Conservation (phyloP, 805 yeast genomes). For the Schizosaccharomyces osmophilus region DNA sequence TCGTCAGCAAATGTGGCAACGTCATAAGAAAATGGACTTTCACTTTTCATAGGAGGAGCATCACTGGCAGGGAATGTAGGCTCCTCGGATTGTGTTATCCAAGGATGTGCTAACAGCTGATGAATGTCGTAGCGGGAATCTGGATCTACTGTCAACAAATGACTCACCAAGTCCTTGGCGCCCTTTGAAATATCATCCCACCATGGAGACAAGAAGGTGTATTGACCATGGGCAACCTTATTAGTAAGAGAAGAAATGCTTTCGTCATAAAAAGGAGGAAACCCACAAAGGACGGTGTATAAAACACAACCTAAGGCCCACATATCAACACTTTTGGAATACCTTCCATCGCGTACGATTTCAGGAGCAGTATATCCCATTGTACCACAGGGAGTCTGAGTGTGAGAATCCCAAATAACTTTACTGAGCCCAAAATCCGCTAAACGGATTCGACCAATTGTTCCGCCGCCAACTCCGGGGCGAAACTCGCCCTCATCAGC, state of each 20-base stretch:
- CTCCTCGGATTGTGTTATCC: constrained; percentile 26
- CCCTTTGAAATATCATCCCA: constrained; percentile 58
- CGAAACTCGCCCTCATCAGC: constrained; percentile 69
- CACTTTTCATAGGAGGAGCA: constrained; percentile 6
- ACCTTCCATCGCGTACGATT: constrained; percentile 76
- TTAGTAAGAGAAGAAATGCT: constrained; percentile 47
- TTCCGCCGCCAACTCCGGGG: constrained; percentile 74
- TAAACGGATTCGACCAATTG: constrained; percentile 65
- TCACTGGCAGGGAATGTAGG: constrained; percentile 10
- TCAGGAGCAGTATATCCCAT: constrained; percentile 98
- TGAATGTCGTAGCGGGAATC: constrained; percentile 41
- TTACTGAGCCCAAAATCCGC: constrained; percentile 93
- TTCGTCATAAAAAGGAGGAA: constrained; percentile 70
- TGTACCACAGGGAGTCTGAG: constrained; percentile 96
- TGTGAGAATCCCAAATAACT: constrained; percentile 63
- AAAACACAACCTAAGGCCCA: constrained; percentile 96
- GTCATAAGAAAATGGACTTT: constrained; percentile 5
- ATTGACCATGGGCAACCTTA: constrained; percentile 60
- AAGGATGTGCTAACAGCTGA: constrained; percentile 50
- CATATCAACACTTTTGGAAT: constrained; percentile 87
- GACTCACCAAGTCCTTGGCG: constrained; percentile 47
- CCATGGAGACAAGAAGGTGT: constrained; percentile 58
- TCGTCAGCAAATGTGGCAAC: background rate
- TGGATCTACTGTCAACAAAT: constrained; percentile 49
- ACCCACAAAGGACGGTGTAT: constrained; percentile 82